Conservation (phyloP, 2,329 filamentous ascomycete species). For the Davidsoniella australis region DNA sequence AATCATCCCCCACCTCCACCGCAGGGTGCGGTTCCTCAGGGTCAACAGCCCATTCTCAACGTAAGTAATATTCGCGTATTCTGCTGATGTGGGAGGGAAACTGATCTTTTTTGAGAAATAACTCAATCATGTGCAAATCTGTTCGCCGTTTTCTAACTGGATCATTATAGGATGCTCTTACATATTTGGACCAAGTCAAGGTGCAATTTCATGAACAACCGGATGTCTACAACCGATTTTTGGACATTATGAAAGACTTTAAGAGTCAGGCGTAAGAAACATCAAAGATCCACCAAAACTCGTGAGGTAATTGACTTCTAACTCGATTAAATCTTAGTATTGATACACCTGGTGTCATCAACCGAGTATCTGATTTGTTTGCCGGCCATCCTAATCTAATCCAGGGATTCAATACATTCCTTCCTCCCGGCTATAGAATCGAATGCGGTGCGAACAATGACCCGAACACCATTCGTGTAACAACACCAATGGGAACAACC, state of each 20-base stretch:
- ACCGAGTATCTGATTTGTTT: constrained; percentile 87
- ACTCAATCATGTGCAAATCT: not conserved
- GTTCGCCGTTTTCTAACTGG: not conserved
- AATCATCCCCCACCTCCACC: constrained; percentile 22
- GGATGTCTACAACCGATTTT: constrained; percentile 89
- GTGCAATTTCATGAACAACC: constrained; percentile 94
- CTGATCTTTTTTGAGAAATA: too few species aligned
- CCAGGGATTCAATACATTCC: constrained; percentile 94
- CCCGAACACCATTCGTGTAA: constrained; percentile 89
- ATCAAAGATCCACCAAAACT: too few species aligned
- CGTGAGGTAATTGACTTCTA: not conserved
- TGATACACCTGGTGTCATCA: constrained; percentile 93
- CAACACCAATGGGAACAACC: constrained; percentile 93
- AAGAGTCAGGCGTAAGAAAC: constrained; percentile 74
- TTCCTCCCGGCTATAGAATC: constrained; percentile 89
- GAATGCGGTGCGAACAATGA: constrained; percentile 90
- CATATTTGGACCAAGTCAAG: constrained; percentile 95
- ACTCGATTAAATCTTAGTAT: constrained; percentile 30
- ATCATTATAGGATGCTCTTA: constrained; percentile 50
- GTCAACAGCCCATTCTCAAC: constrained; percentile 32
- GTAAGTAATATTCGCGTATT: constrained; percentile 23
- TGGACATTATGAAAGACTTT: constrained; percentile 99
- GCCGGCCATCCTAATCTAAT: constrained; percentile 90
- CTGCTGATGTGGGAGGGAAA: too few species aligned
- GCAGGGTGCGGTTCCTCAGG: constrained; percentile 24